These are phyloP conservation scores for Lumnitzera littorea DNA, from an alignment of 345 rosid species.

Conservation along the genomic window DNA sequence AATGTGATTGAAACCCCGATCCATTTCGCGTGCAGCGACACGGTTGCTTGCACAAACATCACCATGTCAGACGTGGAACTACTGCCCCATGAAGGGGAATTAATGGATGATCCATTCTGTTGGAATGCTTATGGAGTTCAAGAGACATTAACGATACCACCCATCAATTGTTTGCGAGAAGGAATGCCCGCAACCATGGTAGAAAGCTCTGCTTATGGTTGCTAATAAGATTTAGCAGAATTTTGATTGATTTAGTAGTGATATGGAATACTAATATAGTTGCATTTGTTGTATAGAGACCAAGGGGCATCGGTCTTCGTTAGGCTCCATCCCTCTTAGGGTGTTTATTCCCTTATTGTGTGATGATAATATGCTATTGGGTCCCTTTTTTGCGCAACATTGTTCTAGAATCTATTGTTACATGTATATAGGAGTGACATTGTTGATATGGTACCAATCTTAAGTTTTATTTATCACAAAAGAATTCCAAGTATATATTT, in stretches of 20 bases:
- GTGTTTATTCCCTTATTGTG: slow-evolving; percentile 56
- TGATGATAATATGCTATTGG: slow-evolving; percentile 34
- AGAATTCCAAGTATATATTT: too few species aligned
- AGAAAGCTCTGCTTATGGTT: slow-evolving; percentile 28
- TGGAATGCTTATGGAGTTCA: slow-evolving; percentile 94
- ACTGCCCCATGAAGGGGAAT: slow-evolving; percentile 71
- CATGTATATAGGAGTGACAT: neutral
- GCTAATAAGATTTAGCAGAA: slow-evolving; percentile 18
- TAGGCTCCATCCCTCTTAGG: slow-evolving; percentile 66
- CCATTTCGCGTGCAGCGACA: slow-evolving; percentile 92
- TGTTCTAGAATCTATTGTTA: slow-evolving; percentile 8
- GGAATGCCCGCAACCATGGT: slow-evolving; percentile 50
- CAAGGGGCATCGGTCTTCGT: neutral
- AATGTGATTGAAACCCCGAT: slow-evolving; percentile 76
- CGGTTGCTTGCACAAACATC: slow-evolving; percentile 89
- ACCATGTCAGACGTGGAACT: slow-evolving; percentile 87
- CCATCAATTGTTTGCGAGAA: slow-evolving; percentile 61
- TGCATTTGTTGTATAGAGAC: neutral
- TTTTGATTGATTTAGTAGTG: neutral
- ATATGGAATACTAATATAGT: neutral
- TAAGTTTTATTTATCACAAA: too few species aligned
- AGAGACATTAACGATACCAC: slow-evolving; percentile 80
- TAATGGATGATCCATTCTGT: slow-evolving; percentile 94
- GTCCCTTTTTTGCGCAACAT: slow-evolving; percentile 10
- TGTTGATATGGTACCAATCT: neutral